These are phyloP conservation scores for Saussurea involucrata DNA, from an alignment of 129 eudicot genomes.

Conservation along the genomic window DNA sequence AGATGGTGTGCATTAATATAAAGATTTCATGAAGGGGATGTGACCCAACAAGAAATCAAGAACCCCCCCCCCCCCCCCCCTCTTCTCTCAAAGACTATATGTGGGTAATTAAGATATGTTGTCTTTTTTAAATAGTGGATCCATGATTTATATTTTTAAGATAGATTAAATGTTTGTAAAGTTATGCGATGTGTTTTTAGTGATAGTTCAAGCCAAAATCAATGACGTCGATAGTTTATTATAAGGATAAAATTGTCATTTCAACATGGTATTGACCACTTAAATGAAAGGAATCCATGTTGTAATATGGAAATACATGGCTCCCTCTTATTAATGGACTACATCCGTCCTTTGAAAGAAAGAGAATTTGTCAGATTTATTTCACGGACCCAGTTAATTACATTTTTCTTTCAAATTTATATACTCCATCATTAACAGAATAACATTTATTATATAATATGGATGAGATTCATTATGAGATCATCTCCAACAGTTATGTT, in stretches of 20 bases:
- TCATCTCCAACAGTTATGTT: too few species aligned
- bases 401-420: neutral
- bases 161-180: neutral
- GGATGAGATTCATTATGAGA: too few species aligned
- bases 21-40: conserved; percentile 32
- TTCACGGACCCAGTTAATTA: neutral
- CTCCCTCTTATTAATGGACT: neutral
- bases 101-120: neutral
- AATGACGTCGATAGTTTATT: neutral
- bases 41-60: conserved; percentile 26
- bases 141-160: neutral
- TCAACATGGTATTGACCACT: neutral
- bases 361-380: neutral
- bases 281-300: neutral
- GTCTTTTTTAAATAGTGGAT: neutral
- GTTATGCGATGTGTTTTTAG: neutral
- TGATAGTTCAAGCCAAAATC: too few species aligned
- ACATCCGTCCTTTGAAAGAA: neutral
- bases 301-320: neutral
- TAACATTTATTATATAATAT: too few species aligned
- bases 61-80: neutral
- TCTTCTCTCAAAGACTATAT: neutral
- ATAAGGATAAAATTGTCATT: neutral
- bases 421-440: neutral
- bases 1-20: conserved; percentile 16